Percentiles rank a stretch among this genome's conserved stretches.
Evolutionary conservation across 2,329 filamentous ascomycete species (phyloP).

Genomic region (Colletotrichum sp.): DNA sequence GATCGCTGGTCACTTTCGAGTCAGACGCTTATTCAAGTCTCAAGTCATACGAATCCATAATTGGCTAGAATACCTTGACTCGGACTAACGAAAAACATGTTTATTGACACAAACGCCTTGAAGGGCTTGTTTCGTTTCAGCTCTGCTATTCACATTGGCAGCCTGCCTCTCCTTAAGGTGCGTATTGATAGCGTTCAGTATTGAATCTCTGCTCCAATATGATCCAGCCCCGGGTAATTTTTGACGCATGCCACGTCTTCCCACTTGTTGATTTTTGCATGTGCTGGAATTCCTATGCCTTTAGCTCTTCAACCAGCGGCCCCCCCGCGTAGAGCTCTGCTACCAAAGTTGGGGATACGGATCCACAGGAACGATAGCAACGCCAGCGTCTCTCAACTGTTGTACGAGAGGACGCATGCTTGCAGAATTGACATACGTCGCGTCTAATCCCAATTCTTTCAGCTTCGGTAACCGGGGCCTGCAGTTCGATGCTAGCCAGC

Average conservation of each 20-base stretch:
- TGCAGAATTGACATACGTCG: not conserved
- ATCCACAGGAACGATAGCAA: not conserved
- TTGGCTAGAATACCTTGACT: rapidly evolving
- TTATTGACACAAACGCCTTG: not conserved
- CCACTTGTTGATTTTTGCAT: not conserved
- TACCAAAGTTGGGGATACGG: not conserved
- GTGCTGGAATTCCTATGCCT: rapidly evolving
- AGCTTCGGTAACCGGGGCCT: not conserved
- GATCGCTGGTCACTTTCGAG: not conserved
- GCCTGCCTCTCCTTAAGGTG: not conserved
- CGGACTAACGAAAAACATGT: rapidly evolving
- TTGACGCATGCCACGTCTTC: not conserved
- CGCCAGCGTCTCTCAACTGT: not conserved
- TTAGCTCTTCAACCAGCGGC: not conserved
- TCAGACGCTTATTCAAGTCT: not conserved
- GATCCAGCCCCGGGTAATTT: rapidly evolving
- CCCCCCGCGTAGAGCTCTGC: not conserved
- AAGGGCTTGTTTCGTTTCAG: not conserved
- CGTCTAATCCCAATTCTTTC: not conserved
- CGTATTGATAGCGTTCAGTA: not conserved
- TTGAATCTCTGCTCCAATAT: not conserved
- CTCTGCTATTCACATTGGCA: not conserved
- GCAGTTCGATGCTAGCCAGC: not conserved
- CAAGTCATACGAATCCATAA: not conserved
- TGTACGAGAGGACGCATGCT: not conserved